phyloP scores from a whole-genome alignment of 2,329 filamentous ascomycete species.

The Pyrenochaeta sp. region DNA sequence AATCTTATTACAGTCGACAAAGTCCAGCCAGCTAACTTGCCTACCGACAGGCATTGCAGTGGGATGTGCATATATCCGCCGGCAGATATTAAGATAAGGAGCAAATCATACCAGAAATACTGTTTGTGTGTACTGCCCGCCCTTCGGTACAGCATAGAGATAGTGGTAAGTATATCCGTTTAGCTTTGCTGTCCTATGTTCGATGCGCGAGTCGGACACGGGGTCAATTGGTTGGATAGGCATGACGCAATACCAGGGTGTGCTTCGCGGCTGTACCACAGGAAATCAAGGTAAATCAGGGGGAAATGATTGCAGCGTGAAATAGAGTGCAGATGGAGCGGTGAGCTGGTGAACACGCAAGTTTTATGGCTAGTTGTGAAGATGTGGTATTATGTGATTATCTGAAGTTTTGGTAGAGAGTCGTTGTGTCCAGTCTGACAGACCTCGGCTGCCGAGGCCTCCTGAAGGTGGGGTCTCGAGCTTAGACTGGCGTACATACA shows the following conservation, averaged over 20 bases:
- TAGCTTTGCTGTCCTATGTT: slow-evolving; percentile 68
- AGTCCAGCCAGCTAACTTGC: background rate
- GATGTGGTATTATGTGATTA: background rate
- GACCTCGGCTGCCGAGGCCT: slow-evolving; percentile 18
- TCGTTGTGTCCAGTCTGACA: background rate
- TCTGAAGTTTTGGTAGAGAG: slow-evolving; percentile 2
- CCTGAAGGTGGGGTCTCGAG: slow-evolving; percentile 4
- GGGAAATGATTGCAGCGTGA: background rate
- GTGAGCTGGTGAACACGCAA: background rate
- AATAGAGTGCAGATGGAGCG: background rate
- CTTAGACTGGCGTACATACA: background rate
- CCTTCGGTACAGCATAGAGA: slow-evolving; percentile 59
- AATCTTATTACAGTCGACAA: background rate
- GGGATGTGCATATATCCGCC: background rate
- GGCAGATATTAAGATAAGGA: slow-evolving; percentile 1
- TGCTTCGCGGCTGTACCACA: background rate
- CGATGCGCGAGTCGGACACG: slow-evolving; percentile 71
- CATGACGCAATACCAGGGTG: slow-evolving; percentile 49
- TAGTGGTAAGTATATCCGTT: slow-evolving; percentile 76
- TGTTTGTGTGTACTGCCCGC: slow-evolving; percentile 58
- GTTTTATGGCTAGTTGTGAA: background rate
- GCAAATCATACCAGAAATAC: slow-evolving; percentile 60
- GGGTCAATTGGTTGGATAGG: slow-evolving; percentile 68
- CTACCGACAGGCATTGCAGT: background rate
- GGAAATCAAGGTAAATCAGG: background rate